These are phyloP conservation scores for Pouteria campechiana DNA, from an alignment of 179 eudicot genomes.

Conservation along the genomic window DNA sequence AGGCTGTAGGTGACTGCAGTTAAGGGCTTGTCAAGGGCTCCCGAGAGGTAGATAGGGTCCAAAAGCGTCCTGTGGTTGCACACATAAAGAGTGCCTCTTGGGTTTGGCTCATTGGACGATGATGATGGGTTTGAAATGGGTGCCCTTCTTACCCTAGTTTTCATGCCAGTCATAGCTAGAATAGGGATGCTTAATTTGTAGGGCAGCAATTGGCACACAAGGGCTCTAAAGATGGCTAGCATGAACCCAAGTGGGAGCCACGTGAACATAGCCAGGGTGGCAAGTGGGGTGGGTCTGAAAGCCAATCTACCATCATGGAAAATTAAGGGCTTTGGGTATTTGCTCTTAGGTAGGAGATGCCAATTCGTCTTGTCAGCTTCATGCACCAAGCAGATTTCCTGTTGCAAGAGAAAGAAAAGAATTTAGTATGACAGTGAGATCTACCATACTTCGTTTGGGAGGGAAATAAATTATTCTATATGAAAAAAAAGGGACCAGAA, in stretches of 20 bases:
- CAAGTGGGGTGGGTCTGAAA: conserved; percentile 36
- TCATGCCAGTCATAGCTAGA: conserved; percentile 25
- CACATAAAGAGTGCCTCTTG: conserved; percentile 47
- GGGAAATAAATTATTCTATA: too few relatives aligned
- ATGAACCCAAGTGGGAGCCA: conserved; percentile 49
- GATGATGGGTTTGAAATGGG: conserved; percentile 8
- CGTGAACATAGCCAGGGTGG: conserved; percentile 32
- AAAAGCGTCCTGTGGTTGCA: conserved; percentile 60
- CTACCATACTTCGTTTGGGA: too few relatives aligned
- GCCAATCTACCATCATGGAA: conserved; percentile 71
- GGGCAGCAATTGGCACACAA: conserved; percentile 28
- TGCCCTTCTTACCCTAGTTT: conserved; percentile 16
- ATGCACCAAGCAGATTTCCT: conserved; percentile 45
- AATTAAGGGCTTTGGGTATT: conserved; percentile 44
- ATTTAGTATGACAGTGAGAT: not conserved
- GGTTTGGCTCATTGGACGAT: not conserved
- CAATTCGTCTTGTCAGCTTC: conserved; percentile 38
- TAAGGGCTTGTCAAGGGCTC: conserved; percentile 34
- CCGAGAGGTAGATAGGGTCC: conserved; percentile 50
- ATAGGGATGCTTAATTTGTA: conserved; percentile 15
- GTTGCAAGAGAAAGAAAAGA: conserved; percentile 1
- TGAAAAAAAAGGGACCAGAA: too few relatives aligned
- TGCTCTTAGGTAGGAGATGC: conserved; percentile 30
- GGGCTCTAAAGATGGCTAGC: conserved; percentile 27
- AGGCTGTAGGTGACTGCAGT: conserved; percentile 62